Conservation (phyloP, 805 yeast genomes). For the Sugiyamaella americana region DNA sequence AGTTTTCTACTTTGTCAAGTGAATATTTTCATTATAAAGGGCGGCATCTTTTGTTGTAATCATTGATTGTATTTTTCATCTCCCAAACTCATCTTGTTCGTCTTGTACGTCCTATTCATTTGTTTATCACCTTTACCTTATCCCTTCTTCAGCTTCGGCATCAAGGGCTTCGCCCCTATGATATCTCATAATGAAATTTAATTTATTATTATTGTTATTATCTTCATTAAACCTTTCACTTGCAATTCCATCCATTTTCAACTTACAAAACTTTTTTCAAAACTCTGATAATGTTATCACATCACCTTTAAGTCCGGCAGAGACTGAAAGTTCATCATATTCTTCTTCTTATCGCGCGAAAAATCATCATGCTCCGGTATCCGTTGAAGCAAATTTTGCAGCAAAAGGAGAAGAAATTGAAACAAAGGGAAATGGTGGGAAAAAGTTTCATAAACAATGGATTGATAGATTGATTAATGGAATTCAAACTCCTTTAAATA, state of each 20-base stretch:
- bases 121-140: no score
- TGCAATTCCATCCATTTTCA: constrained; percentile 5
- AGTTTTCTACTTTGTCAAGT: no score
- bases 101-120: no score
- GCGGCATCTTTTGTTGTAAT: no score
- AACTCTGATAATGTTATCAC: background rate
- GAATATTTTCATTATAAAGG: no score
- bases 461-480: constrained; percentile 8
- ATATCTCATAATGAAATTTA: no score
- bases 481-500: constrained; percentile 14
- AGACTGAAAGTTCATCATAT: background rate
- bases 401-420: background rate
- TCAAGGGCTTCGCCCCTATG: no score
- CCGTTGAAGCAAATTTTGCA: constrained; percentile 13
- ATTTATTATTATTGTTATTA: no score
- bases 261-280: constrained; percentile 3
- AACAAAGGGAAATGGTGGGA: background rate
- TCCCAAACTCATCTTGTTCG: no score
- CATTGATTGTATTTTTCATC: no score
- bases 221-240: background rate
- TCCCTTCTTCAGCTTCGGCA: no score
- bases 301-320: background rate
- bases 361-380: constrained; percentile 11
- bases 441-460: constrained; percentile 3
- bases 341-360: constrained; percentile 8